phyloP scores from a whole-genome alignment of 1,284 basidiomycete species.

The Ustilago vetiveriae region DNA sequence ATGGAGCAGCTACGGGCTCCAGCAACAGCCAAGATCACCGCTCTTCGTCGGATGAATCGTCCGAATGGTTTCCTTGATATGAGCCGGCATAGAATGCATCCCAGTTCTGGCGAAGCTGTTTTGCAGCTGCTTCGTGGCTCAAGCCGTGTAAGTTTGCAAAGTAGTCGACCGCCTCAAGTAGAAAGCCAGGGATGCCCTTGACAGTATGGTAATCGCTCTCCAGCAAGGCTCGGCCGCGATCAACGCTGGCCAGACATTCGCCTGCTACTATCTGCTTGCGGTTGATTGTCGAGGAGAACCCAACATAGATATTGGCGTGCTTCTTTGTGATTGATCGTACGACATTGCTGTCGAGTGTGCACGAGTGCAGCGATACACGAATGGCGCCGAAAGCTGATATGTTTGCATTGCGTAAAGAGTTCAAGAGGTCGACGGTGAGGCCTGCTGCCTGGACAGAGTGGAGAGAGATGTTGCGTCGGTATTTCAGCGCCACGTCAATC shows the following conservation, averaged over 20 bases:
- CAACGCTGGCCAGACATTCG: constrained; percentile 42
- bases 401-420: constrained; percentile 29
- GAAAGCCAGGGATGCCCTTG: constrained; percentile 31
- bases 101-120: constrained; percentile 32
- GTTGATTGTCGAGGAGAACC: constrained; percentile 63
- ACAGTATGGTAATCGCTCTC: constrained; percentile 60
- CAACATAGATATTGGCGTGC: constrained; percentile 58
- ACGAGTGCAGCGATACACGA: constrained; percentile 58
- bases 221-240: constrained; percentile 44
- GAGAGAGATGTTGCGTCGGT: constrained; percentile 56
- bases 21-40: too few species aligned
- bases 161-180: constrained; percentile 27
- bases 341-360: constrained; percentile 57
- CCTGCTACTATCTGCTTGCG: constrained; percentile 38
- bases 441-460: constrained; percentile 63
- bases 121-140: constrained; percentile 9
- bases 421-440: constrained; percentile 46
- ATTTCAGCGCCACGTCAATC: constrained; percentile 47
- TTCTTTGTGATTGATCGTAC: constrained; percentile 46
- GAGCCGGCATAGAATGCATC: constrained; percentile 18
- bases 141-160: constrained; percentile 25
- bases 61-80: constrained; percentile 1
- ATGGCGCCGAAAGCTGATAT: constrained; percentile 35
- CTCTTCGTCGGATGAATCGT: constrained; percentile 9
- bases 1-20: too few species aligned